Evolutionary conservation across 805 yeast species (phyloP).

Genomic region (Scheffersomyces coipomensis): DNA sequence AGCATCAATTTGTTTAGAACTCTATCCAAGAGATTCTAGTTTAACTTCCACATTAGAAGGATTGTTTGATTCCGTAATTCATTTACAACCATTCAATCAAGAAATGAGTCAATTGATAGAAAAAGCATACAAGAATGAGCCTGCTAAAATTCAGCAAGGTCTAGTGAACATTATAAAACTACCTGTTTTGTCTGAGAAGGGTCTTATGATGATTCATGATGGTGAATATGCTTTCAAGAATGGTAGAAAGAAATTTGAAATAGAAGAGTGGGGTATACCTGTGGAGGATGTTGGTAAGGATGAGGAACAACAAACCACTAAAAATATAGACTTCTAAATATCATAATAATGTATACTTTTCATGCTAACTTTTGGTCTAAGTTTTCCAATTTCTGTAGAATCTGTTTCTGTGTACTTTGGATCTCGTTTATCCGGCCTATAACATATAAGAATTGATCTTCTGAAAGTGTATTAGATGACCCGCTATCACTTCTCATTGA

Average conservation of each 20-base stretch:
- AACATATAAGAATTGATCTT: background rate
- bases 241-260: slow-evolving; percentile 78
- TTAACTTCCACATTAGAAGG: slow-evolving; percentile 53
- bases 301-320: slow-evolving; percentile 24
- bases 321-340: slow-evolving; percentile 32
- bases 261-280: slow-evolving; percentile 96
- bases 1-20: slow-evolving; percentile 59
- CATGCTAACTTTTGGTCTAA: background rate
- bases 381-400: slow-evolving; percentile 1
- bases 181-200: slow-evolving; percentile 71
- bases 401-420: slow-evolving; percentile 2
- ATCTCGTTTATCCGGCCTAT: slow-evolving; percentile 7
- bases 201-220: slow-evolving; percentile 71
- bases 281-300: slow-evolving; percentile 74
- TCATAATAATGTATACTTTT: background rate
- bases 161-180: slow-evolving; percentile 72
- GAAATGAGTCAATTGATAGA: slow-evolving; percentile 66
- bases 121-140: slow-evolving; percentile 66
- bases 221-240: slow-evolving; percentile 86
- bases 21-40: slow-evolving; percentile 55
- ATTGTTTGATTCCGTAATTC: slow-evolving; percentile 65
- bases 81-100: slow-evolving; percentile 79
- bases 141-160: slow-evolving; percentile 81
- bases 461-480: background rate
- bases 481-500: no score